Evolutionary conservation across 208 protist species (phyloP), one percentile per base, ranked within the genome.

Genomic region (Naegleria fowleri): DNA sequence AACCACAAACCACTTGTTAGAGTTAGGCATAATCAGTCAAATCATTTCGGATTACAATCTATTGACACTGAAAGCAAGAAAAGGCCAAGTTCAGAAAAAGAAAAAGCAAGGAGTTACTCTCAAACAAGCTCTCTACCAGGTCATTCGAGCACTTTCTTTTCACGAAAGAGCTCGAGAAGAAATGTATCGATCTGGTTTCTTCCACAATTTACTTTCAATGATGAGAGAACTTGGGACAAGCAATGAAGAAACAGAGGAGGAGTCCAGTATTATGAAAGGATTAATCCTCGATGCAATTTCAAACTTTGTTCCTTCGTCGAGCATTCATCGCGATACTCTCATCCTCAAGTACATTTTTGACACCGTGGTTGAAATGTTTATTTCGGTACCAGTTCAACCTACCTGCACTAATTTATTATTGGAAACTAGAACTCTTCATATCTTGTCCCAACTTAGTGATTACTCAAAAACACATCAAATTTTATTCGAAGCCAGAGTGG

Each of bases 291-390:
- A 79, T 36, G 29, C 29, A 25, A 36, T 36, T 79, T 79, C 67
- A 79, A 79, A 79, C 25, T 79, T 79, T 79, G 67, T 79, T 36
- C 67, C 67, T 33, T 79, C 67, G 19, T 79, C 67, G n/a, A 79
- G 29, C 36, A 79, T 79, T 36, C 16, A 79, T 33, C 7, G 67
- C 0, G 67, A 79, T 9, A 36, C 25, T 36, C n/a, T 79, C 19
- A 36, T 79, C n/a, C 67, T 79, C 6, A 79, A 79, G n/a, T 79
- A 79, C n/a, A 36, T 79, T 29, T 79, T 79, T 33, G 67, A 79
- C 36, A 79, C 67, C 25, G 29, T 79, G 9, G 67, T 79, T 25
- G 67, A 36, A 36, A 79, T 79, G 67, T 79, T 79, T 29, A 19
- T 67, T 67, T 67, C 55, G 1, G 55, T 79, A n/a, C 16, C 16